Percentiles rank a stretch among this genome's conserved stretches.
Conservation (phyloP, 768 basidiomycete species). For the Phaffia australis region DNA sequence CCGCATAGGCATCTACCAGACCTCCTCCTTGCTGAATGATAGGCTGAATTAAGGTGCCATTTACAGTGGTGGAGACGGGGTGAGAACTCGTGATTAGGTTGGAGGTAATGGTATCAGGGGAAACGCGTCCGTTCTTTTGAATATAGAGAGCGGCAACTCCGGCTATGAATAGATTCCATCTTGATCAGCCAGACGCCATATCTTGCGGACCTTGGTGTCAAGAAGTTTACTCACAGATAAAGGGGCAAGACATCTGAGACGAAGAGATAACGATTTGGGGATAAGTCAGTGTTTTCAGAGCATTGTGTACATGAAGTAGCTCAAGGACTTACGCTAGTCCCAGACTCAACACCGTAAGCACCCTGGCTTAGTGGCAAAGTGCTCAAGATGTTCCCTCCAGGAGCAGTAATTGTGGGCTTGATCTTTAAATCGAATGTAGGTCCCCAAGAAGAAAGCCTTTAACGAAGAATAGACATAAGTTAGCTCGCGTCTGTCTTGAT, state of each 20-base stretch:
- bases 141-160: conserved; percentile 39
- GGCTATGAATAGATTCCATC: conserved; percentile 24
- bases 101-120: conserved; percentile 27
- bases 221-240: too few species aligned
- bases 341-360: not conserved
- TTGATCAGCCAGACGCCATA: not conserved
- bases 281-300: too few species aligned
- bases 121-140: conserved; percentile 28
- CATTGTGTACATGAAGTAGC: too few species aligned
- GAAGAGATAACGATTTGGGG: too few species aligned
- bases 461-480: conserved; percentile 24
- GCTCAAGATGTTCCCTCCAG: conserved; percentile 15
- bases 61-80: conserved; percentile 27
- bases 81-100: conserved; percentile 32
- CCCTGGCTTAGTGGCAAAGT: conserved; percentile 31
- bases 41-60: conserved; percentile 31
- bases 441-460: conserved; percentile 24
- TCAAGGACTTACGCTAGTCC: not conserved
- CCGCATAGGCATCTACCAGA: conserved; percentile 48
- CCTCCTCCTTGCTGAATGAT: conserved; percentile 35
- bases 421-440: conserved; percentile 4
- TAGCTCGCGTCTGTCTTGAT: conserved; percentile 37
- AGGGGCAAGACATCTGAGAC: too few species aligned
- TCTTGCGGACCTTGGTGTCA: too few species aligned
- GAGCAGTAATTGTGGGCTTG: not conserved